Percentiles rank a stretch among this genome's conserved stretches.
These are phyloP conservation scores for Lachnellula subtilissima DNA, from an alignment of 2,329 filamentous ascomycete species.

Conservation along the genomic window DNA sequence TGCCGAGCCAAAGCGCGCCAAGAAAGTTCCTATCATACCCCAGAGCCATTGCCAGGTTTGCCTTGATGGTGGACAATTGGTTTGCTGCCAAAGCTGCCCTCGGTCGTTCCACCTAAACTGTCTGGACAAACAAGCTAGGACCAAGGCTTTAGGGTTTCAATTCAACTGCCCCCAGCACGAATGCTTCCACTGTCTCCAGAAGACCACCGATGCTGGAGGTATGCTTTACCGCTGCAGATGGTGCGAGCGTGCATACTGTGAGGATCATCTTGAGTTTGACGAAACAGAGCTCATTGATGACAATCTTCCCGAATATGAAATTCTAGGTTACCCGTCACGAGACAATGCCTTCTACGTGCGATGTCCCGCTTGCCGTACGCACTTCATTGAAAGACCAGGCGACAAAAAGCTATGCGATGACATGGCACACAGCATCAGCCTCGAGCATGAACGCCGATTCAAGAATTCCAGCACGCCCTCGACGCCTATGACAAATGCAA, in stretches of 20 bases:
- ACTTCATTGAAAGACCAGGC: slow-evolving; percentile 30
- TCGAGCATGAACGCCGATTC: slow-evolving; percentile 19
- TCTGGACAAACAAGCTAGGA: slow-evolving; percentile 37
- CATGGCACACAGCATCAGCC: slow-evolving; percentile 26
- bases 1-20: slow-evolving; percentile 44
- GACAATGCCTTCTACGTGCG: slow-evolving; percentile 47
- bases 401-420: slow-evolving; percentile 28
- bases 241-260: slow-evolving; percentile 52
- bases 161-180: slow-evolving; percentile 53
- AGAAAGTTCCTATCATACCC: slow-evolving; percentile 42
- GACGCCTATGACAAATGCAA: slow-evolving; percentile 30
- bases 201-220: slow-evolving; percentile 39
- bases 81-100: slow-evolving; percentile 48
- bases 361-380: slow-evolving; percentile 41
- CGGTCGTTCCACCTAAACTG: slow-evolving; percentile 50
- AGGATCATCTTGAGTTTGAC: slow-evolving; percentile 53
- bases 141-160: slow-evolving; percentile 39
- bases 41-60: slow-evolving; percentile 50
- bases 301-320: slow-evolving; percentile 46
- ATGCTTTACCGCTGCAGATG: slow-evolving; percentile 47
- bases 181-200: slow-evolving; percentile 48
- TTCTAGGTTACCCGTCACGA: slow-evolving; percentile 40
- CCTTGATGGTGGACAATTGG: slow-evolving; percentile 43
- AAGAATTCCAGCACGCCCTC: slow-evolving; percentile 12
- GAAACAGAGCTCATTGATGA: slow-evolving; percentile 46